These are phyloP conservation scores for Asterella californica DNA, from an alignment of 225 moss, liverwort and hornwort species.

Conservation along the genomic window DNA sequence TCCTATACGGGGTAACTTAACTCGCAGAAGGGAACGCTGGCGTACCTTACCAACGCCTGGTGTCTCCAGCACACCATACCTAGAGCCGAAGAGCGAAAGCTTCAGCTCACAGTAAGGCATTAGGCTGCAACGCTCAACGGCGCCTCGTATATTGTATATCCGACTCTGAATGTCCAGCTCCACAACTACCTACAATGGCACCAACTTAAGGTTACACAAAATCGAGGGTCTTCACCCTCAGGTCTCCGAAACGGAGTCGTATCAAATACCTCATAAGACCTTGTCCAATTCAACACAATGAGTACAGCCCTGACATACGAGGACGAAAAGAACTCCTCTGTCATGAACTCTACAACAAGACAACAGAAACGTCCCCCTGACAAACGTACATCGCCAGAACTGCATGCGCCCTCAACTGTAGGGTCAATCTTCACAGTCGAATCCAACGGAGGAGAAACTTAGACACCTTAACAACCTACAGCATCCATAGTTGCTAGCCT, in stretches of 20 bases:
- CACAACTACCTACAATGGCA: conserved; percentile 23
- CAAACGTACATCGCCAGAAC: not conserved
- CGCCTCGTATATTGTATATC: conserved; percentile 23
- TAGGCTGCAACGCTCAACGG: conserved; percentile 14
- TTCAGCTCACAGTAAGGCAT: conserved; percentile 10
- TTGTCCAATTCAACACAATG: too few species aligned
- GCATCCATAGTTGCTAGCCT: not conserved
- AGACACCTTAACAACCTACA: not conserved
- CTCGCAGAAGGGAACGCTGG: not conserved
- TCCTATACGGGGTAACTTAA: too few species aligned
- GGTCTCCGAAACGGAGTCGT: not conserved
- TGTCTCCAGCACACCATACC: conserved; percentile 32
- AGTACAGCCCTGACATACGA: not conserved
- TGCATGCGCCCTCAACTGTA: not conserved
- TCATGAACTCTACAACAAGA: too few species aligned
- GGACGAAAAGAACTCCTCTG: too few species aligned
- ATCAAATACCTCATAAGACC: too few species aligned
- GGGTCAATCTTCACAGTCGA: not conserved
- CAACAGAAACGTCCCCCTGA: too few species aligned
- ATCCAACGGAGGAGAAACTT: not conserved
- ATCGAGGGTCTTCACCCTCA: not conserved
- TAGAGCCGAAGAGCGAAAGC: conserved; percentile 24
- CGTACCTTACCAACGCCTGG: conserved; percentile 27
- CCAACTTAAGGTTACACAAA: not conserved
- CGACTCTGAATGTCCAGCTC: conserved; percentile 26